phyloP scores from a whole-genome alignment of 208 protist genomes.

The Trichomonas gallinae region DNA sequence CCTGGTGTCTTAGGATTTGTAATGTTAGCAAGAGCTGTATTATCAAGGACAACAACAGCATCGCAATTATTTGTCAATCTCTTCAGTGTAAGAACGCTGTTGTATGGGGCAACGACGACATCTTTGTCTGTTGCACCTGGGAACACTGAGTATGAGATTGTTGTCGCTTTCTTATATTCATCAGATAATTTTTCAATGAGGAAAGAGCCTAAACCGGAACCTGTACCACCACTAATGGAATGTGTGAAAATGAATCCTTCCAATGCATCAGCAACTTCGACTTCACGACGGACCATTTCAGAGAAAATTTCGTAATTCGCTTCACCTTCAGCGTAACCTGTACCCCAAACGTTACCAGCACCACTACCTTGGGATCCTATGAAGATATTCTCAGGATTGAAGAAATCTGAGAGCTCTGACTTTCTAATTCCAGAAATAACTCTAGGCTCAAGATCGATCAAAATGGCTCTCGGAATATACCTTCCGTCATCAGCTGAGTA shows the following conservation, averaged over 20 bases:
- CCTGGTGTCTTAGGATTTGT: not conserved
- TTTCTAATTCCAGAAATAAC: constrained; percentile 54
- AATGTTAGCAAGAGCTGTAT: constrained; percentile 72
- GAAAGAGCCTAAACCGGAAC: constrained; percentile 94
- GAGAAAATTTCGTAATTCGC: constrained; percentile 71
- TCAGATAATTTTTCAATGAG: constrained; percentile 93
- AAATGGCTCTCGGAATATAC: constrained; percentile 77
- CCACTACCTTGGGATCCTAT: constrained; percentile 62
- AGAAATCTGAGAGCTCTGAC: constrained; percentile 35
- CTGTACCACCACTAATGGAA: constrained; percentile 97
- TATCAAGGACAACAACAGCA: constrained; percentile 85
- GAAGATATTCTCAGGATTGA: constrained; percentile 88
- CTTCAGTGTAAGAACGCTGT: constrained; percentile 95
- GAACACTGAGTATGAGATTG: constrained; percentile 89
- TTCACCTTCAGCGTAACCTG: constrained; percentile 46
- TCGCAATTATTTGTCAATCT: constrained; percentile 65
- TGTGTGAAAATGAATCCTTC: constrained; percentile 95
- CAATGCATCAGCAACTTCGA: constrained; percentile 88
- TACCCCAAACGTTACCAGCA: constrained; percentile 99
- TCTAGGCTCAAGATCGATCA: constrained; percentile 96
- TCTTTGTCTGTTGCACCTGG: constrained; percentile 55
- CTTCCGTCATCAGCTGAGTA: constrained; percentile 31
- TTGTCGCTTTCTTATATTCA: constrained; percentile 60
- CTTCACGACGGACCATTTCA: constrained; percentile 99
- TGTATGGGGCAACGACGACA: constrained; percentile 99